Percentiles rank a stretch among this genome's conserved stretches.
Conservation (phyloP, 2,329 filamentous ascomycete genomes). For the Ilyonectria sp. region DNA sequence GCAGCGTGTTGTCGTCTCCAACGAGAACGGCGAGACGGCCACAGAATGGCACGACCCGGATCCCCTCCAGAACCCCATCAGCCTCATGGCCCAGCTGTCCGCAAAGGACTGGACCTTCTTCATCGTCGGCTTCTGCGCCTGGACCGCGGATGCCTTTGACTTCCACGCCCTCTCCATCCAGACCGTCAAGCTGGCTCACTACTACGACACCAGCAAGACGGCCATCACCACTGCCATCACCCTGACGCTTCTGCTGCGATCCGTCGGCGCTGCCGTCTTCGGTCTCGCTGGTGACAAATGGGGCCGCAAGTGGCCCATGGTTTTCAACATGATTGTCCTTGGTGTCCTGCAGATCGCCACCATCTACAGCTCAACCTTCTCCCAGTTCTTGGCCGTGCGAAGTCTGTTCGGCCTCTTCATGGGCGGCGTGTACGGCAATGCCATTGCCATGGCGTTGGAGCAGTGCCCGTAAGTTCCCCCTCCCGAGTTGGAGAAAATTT, state of each 20-base stretch:
- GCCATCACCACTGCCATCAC: constrained; percentile 83
- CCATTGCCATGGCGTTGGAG: constrained; percentile 83
- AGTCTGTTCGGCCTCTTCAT: constrained; percentile 84
- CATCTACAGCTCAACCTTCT: constrained; percentile 81
- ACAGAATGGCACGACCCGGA: constrained; percentile 79
- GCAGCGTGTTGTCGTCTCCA: constrained; percentile 78
- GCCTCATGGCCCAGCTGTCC: constrained; percentile 75
- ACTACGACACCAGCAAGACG: constrained; percentile 69
- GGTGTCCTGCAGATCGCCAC: constrained; percentile 80
- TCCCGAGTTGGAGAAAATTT: constrained; percentile 38
- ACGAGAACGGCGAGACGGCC: constrained; percentile 74
- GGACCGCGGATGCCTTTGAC: constrained; percentile 88
- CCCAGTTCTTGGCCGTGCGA: constrained; percentile 81
- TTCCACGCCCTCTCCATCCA: constrained; percentile 87
- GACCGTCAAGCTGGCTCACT: constrained; percentile 76
- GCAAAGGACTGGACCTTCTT: constrained; percentile 82
- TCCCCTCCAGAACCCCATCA: constrained; percentile 79
- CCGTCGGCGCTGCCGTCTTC: constrained; percentile 82
- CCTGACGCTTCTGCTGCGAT: constrained; percentile 81
- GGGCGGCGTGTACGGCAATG: constrained; percentile 86
- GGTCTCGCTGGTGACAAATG: constrained; percentile 84
- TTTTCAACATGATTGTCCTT: constrained; percentile 82
- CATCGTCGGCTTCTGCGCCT: constrained; percentile 80
- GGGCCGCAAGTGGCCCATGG: constrained; percentile 88
- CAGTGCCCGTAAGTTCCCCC: constrained; percentile 72